A percentile compares a stretch with the other conserved stretches of the same genome.
phyloP scores from a whole-genome alignment of 2,329 filamentous ascomycete species.

The Exophiala phaeomuriformis region DNA sequence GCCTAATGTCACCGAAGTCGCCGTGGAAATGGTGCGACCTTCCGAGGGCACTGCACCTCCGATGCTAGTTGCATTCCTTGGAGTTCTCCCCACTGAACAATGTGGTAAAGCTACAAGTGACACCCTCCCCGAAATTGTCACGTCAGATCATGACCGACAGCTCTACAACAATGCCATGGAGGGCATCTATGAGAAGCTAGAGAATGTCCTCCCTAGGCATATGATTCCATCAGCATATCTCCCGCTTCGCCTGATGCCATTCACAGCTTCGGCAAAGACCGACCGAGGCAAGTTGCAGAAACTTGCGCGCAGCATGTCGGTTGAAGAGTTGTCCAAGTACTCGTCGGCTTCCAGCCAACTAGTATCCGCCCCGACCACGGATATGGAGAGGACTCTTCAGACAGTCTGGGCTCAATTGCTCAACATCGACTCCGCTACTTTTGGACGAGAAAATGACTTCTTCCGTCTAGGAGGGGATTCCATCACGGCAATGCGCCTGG shows the following conservation, averaged over 20 bases:
- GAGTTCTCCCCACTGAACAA: too few relatives aligned
- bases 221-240: slow-evolving; percentile 42
- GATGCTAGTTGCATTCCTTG: too few relatives aligned
- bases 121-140: too few relatives aligned
- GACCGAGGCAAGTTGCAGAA: not conserved
- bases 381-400: not conserved
- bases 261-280: slow-evolving; percentile 11
- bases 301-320: not conserved
- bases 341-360: not conserved
- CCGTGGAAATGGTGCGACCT: not conserved
- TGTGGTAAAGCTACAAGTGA: too few relatives aligned
- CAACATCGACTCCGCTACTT: slow-evolving; percentile 29
- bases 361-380: not conserved
- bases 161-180: not conserved
- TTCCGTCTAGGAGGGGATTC: slow-evolving; percentile 32
- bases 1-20: not conserved
- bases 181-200: not conserved
- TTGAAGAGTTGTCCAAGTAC: not conserved
- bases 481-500: slow-evolving; percentile 30
- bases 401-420: slow-evolving; percentile 32
- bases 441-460: slow-evolving; percentile 33
- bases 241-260: slow-evolving; percentile 36
- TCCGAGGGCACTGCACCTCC: too few relatives aligned
- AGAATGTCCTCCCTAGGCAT: slow-evolving; percentile 21
- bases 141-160: too few relatives aligned